Evolutionary conservation across 257 asterid species (phyloP), one percentile per base, ranked within the genome.

Genomic region (Fraxinus excelsior): DNA sequence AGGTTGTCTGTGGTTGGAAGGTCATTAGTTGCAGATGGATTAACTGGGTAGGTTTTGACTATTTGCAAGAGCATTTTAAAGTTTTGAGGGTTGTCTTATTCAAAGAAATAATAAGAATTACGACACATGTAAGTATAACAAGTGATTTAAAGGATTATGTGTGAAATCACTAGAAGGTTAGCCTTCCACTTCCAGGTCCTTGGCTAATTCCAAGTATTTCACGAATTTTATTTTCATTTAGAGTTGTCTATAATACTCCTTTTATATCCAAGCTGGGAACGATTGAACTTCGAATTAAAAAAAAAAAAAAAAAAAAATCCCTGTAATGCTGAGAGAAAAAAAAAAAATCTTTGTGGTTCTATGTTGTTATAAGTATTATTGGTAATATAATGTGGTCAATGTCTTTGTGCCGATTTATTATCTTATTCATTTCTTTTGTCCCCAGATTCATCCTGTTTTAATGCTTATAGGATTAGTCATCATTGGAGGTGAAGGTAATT

Each of bases 391-490:
- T 1, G 38, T 21, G 18, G 60, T 69, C 62, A 56, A 21, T 58
- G 14, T 10, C 56, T 38, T 70, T 13, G 32, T 21, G 70, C 64
- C 49, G 73, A 28, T 78, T 74, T 83, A 75, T 77, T 75, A 35
- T 65, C 71, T 80, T 51, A n/a, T 46, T 74, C 26, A 5, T 16
- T 74, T 72, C 25, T 80, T 82, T 26, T 83, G 68, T 31, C 53
- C 81, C 66, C 94, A 96, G 99, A 86, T 90, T 77, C 99, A 96
- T 81, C 98, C 99, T 35, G 96, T 96, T 21, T 83, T 96, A 87
- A 91, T 96, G 97, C 89, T 93, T 75, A 89, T 93, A 6, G 98
- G 99, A 74, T 84, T 91, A 12, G 78, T 95, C 66, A 84, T 95
- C 31, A 60, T 93, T 0, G 98, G 99, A 65, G 99, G 99, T 2